A percentile compares a stretch with the other conserved stretches of the same genome.
Evolutionary conservation across 2,329 filamentous ascomycete genomes (phyloP).

Genomic region (Diaporthe batatas): DNA sequence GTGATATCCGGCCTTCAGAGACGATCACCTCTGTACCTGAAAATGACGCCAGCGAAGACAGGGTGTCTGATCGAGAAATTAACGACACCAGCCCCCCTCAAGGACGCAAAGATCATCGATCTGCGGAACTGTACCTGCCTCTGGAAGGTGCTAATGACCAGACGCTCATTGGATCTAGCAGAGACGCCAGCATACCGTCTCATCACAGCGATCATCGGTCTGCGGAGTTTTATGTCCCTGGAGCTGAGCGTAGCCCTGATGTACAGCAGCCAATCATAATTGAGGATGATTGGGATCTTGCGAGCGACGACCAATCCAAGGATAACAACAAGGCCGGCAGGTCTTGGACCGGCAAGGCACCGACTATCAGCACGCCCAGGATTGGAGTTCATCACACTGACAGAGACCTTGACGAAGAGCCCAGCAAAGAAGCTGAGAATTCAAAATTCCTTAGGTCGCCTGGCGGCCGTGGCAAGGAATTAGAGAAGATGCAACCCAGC

Average conservation of each 20-base stretch:
- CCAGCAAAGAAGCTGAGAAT: background rate
- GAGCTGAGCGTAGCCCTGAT: background rate
- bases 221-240: slow-evolving; percentile 29
- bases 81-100: background rate
- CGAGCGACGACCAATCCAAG: slow-evolving; percentile 14
- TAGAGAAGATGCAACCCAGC: slow-evolving; percentile 41
- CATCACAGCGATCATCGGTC: slow-evolving; percentile 11
- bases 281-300: slow-evolving; percentile 6
- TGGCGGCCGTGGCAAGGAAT: slow-evolving; percentile 43
- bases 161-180: slow-evolving; percentile 7
- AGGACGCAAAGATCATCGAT: slow-evolving; percentile 17
- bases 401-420: background rate
- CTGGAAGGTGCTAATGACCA: background rate
- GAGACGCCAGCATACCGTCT: background rate
- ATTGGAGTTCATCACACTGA: background rate
- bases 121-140: slow-evolving; percentile 28
- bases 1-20: background rate
- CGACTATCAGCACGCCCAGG: background rate
- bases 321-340: background rate
- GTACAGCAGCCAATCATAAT: background rate
- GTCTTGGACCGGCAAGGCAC: background rate
- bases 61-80: background rate
- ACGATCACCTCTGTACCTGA: background rate
- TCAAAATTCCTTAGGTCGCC: slow-evolving; percentile 23
- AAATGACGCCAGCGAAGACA: background rate